A percentile compares a stretch with the other conserved stretches of the same genome.
Evolutionary conservation across 139 green algal genomes (phyloP).

Genomic region (Coccomyxa sp.): DNA sequence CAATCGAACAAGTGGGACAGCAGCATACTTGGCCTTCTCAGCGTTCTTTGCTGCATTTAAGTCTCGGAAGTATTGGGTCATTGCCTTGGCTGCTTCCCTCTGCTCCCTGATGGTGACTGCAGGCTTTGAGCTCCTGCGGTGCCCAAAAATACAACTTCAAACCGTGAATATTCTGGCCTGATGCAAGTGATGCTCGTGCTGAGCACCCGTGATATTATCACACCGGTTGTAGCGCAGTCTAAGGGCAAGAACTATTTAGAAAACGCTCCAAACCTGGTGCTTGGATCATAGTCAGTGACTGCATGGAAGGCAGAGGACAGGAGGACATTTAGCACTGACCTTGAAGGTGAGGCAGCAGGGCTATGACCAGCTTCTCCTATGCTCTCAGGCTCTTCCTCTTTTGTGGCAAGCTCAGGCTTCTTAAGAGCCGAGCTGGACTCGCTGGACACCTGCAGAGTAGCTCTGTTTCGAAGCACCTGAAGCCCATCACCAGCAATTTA

Average conservation of each 20-base stretch:
- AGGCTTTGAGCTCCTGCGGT: background rate
- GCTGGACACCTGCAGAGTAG: no score
- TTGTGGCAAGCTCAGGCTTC: background rate
- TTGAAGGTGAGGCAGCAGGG: background rate
- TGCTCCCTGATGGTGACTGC: constrained; percentile 84
- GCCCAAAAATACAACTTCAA: background rate
- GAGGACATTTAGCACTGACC: background rate
- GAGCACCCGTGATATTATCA: background rate
- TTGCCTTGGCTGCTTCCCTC: constrained; percentile 83
- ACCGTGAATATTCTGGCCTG: background rate
- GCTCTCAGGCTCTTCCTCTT: background rate
- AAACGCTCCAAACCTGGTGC: no score
- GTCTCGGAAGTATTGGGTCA: constrained; percentile 85
- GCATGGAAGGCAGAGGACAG: background rate
- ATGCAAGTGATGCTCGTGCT: background rate
- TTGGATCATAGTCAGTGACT: background rate
- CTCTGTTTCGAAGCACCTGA: background rate
- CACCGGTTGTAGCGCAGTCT: no score
- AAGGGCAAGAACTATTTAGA: background rate
- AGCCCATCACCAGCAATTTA: constrained; percentile 3
- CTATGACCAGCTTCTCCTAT: background rate
- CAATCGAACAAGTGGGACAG: background rate
- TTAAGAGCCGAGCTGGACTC: background rate
- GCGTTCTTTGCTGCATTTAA: constrained; percentile 25
- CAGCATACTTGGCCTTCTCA: constrained; percentile 39